These are phyloP conservation scores for Mycena citricolor DNA, from an alignment of 1,284 basidiomycete genomes.

Conservation along the genomic window DNA sequence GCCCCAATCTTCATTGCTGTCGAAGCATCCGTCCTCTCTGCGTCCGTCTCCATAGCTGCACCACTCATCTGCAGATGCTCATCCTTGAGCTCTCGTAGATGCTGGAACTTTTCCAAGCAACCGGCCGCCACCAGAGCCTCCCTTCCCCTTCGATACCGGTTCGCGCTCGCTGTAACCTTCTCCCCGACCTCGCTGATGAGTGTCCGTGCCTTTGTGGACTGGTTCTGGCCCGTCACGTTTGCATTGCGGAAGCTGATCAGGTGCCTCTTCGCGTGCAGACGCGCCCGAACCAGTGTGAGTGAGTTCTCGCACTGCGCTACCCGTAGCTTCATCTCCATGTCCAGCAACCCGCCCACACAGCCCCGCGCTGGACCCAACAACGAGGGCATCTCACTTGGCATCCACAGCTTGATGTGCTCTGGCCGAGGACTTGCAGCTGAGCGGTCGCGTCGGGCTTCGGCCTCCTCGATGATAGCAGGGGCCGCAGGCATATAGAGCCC, in stretches of 20 bases:
- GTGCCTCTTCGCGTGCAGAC: constrained; percentile 9
- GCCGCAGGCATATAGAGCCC: constrained; percentile 14
- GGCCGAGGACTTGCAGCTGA: constrained; percentile 1
- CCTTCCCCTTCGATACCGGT: constrained; percentile 1
- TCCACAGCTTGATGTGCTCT: constrained; percentile 13
- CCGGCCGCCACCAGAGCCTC: constrained; percentile 3
- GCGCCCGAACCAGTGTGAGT: constrained; percentile 1
- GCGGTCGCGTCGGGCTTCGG: neutral
- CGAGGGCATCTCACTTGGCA: constrained; percentile 10
- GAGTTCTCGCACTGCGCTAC: constrained; percentile 8
- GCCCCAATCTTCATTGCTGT: neutral
- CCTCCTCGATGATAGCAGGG: neutral
- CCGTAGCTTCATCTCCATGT: constrained; percentile 5
- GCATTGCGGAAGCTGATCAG: constrained; percentile 9
- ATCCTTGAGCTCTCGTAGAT: constrained; percentile 3
- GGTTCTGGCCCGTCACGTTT: constrained; percentile 8
- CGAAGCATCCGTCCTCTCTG: neutral
- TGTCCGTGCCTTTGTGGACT: neutral
- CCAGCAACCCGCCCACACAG: neutral
- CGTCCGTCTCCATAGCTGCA: neutral
- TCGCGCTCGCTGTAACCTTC: neutral
- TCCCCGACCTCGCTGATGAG: constrained; percentile 1
- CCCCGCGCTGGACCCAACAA: neutral
- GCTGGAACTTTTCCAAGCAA: neutral
- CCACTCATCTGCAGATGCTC: neutral